Base-by-base conservation (phyloP, 1,139 yeast genomes). In the Blastobotrys arbuscula region DNA sequence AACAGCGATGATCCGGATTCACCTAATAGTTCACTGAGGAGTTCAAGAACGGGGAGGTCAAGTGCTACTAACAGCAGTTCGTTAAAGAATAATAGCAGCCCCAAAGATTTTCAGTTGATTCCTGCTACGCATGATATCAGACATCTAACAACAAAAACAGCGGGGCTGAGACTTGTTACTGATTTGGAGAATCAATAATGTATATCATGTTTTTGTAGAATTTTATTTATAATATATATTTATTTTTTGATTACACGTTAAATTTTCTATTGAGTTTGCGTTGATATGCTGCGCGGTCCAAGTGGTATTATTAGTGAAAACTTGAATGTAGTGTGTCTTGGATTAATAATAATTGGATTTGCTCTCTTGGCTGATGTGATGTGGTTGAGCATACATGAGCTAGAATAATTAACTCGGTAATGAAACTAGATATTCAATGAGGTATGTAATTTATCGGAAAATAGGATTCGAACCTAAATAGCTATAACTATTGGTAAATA, bases 81-180 rank as follows among this genome's bases (percentile, higher is more conserved):
- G 21, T 42, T 45, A 20, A 48, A 47, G 26, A 47, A 42, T 45
- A 16, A 33, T 50, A 15, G 40, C 46, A 23, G 49, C 7, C 55
- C 53, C 4, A 52, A 50, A 36, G 55, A 50, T 26, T 51, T 44
- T 23, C 36, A 50, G n/a, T 31, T 21, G 20, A 23, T 35, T 45
- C 36, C 49, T 28, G 37, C 50, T 41, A 16, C 44, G 26, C 39
- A 47, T 42, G 58, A 53, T 21, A 36, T 57, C 15, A 48, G 59
- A n/a, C 60, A 59, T 39, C 33, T 60, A 35, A 59, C 60, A 3
- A 51, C 60, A 18, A 59, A 59, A 44, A 60, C 64, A 12, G 62
- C 62, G 2, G 62, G 63, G 8, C 51, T 60, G 20, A 55, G 55
- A 37, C 48, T 60, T 10, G 58, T 54, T 24, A 60, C 64, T 8